phyloP scores from a whole-genome alignment of 1,139 yeast species.

The Lodderomyces parapsilosis region DNA sequence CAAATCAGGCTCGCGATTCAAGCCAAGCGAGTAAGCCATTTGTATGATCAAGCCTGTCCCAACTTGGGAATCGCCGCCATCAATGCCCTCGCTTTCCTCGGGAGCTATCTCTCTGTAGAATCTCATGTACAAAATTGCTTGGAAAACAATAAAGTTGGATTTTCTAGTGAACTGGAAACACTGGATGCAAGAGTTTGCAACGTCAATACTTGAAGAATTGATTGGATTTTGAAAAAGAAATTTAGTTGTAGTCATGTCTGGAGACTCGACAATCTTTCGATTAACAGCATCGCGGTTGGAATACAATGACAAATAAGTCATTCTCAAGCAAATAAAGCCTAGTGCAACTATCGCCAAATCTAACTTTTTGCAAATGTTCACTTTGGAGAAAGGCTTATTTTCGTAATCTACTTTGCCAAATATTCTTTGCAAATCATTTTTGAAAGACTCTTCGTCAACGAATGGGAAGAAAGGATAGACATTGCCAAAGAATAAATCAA shows the following conservation, averaged over 20 bases:
- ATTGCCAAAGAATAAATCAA: constrained; percentile 25
- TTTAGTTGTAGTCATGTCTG: constrained; percentile 18
- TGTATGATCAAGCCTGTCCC: constrained; percentile 38
- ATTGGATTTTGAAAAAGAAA: constrained; percentile 28
- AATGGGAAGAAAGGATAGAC: constrained; percentile 30
- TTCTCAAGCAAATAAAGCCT: constrained; percentile 26
- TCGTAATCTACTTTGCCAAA: constrained; percentile 26
- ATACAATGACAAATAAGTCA: constrained; percentile 30
- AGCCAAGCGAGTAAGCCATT: constrained; percentile 44
- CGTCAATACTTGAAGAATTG: constrained; percentile 24
- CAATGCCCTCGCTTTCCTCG: constrained; percentile 47
- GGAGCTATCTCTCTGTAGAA: constrained; percentile 49
- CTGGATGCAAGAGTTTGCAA: constrained; percentile 28
- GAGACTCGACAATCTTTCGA: constrained; percentile 18
- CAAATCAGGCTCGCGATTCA: constrained; percentile 41
- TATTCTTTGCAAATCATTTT: constrained; percentile 19
- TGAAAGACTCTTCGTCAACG: constrained; percentile 26
- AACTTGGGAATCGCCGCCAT: constrained; percentile 42
- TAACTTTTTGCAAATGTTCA: constrained; percentile 24
- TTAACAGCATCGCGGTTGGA: constrained; percentile 30
- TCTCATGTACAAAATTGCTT: constrained; percentile 39
- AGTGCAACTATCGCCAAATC: constrained; percentile 34
- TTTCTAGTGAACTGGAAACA: constrained; percentile 25
- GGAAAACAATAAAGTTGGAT: constrained; percentile 25
- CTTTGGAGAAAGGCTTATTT: constrained; percentile 13